Conservation (phyloP, 1,284 basidiomycete genomes). For the Stygiomarasmius scandens region DNA sequence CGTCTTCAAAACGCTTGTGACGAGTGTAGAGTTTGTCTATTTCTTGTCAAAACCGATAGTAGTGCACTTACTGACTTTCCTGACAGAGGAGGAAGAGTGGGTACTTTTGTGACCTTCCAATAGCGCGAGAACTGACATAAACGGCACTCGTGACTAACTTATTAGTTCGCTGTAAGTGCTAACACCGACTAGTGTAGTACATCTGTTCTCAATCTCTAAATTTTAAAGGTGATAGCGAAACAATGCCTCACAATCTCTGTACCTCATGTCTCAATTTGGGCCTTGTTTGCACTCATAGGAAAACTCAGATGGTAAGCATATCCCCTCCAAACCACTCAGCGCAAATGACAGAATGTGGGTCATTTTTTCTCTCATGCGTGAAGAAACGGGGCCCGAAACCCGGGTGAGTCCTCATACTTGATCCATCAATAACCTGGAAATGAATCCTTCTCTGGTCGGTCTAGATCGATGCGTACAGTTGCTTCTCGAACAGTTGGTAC, state of each 20-base stretch:
- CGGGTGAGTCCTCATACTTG: background rate
- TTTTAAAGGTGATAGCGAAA: constrained; percentile 6
- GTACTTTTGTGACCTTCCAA: no score
- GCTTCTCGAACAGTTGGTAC: background rate
- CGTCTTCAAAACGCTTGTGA: no score
- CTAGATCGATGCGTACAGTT: background rate
- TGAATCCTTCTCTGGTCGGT: background rate
- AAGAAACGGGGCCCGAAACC: background rate
- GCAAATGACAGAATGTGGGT: background rate
- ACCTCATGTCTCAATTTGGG: background rate
- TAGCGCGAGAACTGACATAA: no score
- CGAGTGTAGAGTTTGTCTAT: no score
- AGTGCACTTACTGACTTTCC: no score
- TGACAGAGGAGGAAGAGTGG: no score
- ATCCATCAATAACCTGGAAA: background rate
- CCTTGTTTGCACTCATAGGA: background rate
- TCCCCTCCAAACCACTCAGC: background rate
- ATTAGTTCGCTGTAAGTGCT: background rate
- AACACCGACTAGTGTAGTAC: no score
- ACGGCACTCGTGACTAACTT: no score
- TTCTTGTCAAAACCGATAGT: no score
- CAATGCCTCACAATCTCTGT: background rate
- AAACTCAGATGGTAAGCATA: background rate
- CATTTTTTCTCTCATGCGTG: no score
- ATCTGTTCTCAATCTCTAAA: no score